Conservation (phyloP, 2,329 filamentous ascomycete genomes). For the Leptographium galeiforme region DNA sequence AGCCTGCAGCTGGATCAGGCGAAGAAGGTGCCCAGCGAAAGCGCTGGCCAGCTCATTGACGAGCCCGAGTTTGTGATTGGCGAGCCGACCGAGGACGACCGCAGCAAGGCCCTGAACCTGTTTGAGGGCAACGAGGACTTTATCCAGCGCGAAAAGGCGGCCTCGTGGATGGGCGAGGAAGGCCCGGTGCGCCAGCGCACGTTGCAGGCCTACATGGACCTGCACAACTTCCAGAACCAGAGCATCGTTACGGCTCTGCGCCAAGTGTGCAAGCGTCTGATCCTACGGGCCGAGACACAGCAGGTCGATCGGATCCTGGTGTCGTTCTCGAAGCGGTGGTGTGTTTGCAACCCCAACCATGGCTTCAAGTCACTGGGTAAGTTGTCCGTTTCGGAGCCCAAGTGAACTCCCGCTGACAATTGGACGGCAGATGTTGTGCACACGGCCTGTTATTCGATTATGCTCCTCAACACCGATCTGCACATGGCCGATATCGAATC, state of each 20-base stretch:
- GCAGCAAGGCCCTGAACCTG: constrained; percentile 66
- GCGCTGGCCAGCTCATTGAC: constrained; percentile 30
- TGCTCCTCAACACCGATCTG: constrained; percentile 90
- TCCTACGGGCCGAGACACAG: constrained; percentile 85
- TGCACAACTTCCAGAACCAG: constrained; percentile 74
- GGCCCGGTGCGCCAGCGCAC: constrained; percentile 44
- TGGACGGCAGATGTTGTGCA: constrained; percentile 67
- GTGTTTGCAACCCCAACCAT: constrained; percentile 80
- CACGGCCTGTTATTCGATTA: constrained; percentile 90
- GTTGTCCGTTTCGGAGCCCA: constrained; percentile 18
- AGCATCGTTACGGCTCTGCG: constrained; percentile 71
- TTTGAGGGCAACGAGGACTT: constrained; percentile 77
- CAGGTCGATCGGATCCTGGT: constrained; percentile 92
- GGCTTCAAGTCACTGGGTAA: constrained; percentile 80
- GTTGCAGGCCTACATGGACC: constrained; percentile 70
- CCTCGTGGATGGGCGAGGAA: constrained; percentile 77
- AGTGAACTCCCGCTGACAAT: not conserved
- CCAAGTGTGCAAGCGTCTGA: constrained; percentile 65
- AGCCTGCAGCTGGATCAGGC: constrained; percentile 30
- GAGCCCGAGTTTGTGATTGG: constrained; percentile 45
- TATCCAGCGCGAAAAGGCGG: constrained; percentile 65
- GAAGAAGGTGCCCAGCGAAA: not conserved
- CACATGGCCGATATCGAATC: constrained; percentile 90
- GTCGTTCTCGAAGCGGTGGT: constrained; percentile 82
- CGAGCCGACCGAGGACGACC: constrained; percentile 54